Evolutionary conservation across 75 land plant species (phyloP).

Genomic region (Adiantum capillusveneris): DNA sequence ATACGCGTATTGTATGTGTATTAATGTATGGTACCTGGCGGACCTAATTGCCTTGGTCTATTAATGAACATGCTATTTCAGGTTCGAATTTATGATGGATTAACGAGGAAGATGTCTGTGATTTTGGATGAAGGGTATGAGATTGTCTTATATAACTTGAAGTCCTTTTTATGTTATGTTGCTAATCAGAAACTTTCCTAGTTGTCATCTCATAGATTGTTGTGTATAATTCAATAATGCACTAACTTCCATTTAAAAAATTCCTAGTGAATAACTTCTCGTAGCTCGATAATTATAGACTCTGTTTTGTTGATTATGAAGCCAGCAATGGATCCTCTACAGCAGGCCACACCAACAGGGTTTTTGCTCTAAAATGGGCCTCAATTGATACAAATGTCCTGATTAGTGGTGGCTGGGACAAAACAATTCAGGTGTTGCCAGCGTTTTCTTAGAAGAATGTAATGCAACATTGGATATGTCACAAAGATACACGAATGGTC

Average conservation of each 20-base stretch:
- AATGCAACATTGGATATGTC: too few species aligned
- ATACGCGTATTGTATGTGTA: too few species aligned
- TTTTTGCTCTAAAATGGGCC: slow-evolving; percentile 33
- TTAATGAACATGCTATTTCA: slow-evolving; percentile 6
- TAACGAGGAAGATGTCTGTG: slow-evolving; percentile 11
- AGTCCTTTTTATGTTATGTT: too few species aligned
- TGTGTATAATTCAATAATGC: too few species aligned
- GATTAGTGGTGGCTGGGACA: slow-evolving; percentile 38
- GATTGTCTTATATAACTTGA: too few species aligned
- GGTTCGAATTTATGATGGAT: slow-evolving; percentile 28
- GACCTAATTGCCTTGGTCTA: too few species aligned
- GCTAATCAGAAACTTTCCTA: too few species aligned
- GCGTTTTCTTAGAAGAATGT: not conserved
- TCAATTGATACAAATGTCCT: slow-evolving; percentile 11
- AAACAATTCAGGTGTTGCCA: slow-evolving; percentile 19
- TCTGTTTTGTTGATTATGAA: too few species aligned
- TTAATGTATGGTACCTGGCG: too few species aligned
- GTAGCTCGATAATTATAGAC: too few species aligned
- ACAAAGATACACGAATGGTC: too few species aligned
- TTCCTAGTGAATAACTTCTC: not conserved
- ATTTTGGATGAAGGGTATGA: slow-evolving; percentile 22
- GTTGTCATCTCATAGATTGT: too few species aligned
- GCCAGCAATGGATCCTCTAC: slow-evolving; percentile 25
- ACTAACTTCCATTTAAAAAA: not conserved
- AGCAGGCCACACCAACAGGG: slow-evolving; percentile 25